These are phyloP conservation scores for Torrubiellomyces zombiae DNA, from an alignment of 2,329 filamentous ascomycete genomes.

Conservation along the genomic window DNA sequence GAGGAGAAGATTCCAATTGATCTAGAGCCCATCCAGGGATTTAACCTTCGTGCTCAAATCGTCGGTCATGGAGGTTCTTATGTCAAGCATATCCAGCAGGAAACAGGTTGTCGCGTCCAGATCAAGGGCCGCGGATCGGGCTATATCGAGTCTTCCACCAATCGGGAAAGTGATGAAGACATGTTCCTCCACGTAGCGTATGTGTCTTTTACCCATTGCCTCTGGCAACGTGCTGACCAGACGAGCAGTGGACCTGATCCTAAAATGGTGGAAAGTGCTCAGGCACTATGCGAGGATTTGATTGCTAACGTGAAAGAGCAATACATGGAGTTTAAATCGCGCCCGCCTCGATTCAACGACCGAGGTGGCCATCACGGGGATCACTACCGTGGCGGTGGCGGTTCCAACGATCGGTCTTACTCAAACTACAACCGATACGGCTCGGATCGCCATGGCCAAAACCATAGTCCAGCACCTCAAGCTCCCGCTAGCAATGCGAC, in stretches of 20 bases:
- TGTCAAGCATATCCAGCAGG: conserved; percentile 94
- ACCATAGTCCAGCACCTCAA: conserved; percentile 20
- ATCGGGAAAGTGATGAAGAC: conserved; percentile 78
- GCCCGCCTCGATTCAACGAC: conserved; percentile 51
- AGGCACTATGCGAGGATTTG: conserved; percentile 76
- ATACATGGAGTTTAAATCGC: conserved; percentile 81
- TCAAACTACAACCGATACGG: conserved; percentile 13
- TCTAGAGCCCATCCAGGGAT: conserved; percentile 80
- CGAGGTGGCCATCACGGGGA: conserved; percentile 15
- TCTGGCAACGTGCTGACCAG: conserved; percentile 2
- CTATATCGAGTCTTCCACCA: conserved; percentile 80
- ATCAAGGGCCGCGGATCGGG: conserved; percentile 95
- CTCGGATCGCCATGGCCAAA: conserved; percentile 11
- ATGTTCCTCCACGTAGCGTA: conserved; percentile 97
- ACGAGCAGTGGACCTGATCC: conserved; percentile 64
- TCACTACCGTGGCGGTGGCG: conserved; percentile 16
- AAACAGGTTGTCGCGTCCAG: conserved; percentile 88
- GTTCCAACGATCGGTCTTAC: conserved; percentile 12
- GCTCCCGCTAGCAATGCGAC: conserved; percentile 11
- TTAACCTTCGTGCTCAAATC: conserved; percentile 91
- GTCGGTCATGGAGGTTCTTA: conserved; percentile 89
- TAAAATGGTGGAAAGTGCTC: conserved; percentile 70
- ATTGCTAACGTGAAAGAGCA: conserved; percentile 74
- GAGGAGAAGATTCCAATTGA: conserved; percentile 87
- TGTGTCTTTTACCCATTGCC: conserved; percentile 18